Evolutionary conservation across 345 rosid genomes (phyloP), one percentile per base, ranked within the genome.

Genomic region (Euphorbia tirucalli): DNA sequence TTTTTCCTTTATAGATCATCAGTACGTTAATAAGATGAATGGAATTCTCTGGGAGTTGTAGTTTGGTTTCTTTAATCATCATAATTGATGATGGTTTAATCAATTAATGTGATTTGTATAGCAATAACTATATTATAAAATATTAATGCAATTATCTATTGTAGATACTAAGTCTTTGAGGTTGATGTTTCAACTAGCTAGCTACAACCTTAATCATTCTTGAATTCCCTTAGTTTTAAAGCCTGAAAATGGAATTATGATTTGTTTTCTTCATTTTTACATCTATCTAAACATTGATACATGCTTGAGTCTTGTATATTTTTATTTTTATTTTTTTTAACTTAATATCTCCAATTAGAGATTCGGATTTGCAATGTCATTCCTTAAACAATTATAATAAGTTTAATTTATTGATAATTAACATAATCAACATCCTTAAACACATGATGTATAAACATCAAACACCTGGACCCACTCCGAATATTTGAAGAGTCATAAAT

Each of bases 151-250:
- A 57, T 0, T n/a, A 16, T 43, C 39, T 27, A n/a, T 13, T 27
- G 0, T 32, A 6, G 22, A n/a, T 61, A 19, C 4, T 61, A 22
- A 7, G 35, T 22, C 37, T 63, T 35, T 24, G 58, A 72, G 1
- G 52, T 64, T 54, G 62, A 72, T 39, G 75, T 39, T 15, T 64
- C 54, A 64, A 52, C 75, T 46, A 46, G 52, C 52, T 46, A 11
- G 52, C 14, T 63, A 52, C 18, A 72, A 66, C n/a, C 27, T 52
- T 50, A 31, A 64, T 54, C 52, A 52, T 60, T 49, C 68, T 48
- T 27, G 4, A 58, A 30, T 68, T 68, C 14, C 65, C 62, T 68
- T 28, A 6, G 58, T 65, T 66, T 4, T 57, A 28, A 43, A 73
- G 76, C 66, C 71, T 21, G 65, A 2, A 30, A 56, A 52, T 54